Conservation (phyloP, 1,284 basidiomycete genomes). For the Ustilago esculenta region DNA sequence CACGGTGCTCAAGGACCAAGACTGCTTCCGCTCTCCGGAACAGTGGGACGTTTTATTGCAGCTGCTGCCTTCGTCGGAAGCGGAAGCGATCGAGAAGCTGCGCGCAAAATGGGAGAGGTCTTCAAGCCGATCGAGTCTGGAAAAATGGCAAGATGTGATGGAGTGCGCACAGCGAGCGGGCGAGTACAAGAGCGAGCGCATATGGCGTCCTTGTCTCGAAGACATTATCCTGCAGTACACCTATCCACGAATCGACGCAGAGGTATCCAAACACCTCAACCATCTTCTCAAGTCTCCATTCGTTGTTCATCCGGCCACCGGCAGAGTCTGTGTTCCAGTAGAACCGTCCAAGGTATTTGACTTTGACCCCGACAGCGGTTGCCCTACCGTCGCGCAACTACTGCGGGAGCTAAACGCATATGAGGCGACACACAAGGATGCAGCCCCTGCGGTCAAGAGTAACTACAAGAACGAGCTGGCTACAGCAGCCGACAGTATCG, state of each 20-base stretch:
- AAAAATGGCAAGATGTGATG: slow-evolving; percentile 79
- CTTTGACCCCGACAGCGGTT: slow-evolving; percentile 84
- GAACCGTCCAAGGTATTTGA: slow-evolving; percentile 80
- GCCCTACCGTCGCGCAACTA: slow-evolving; percentile 83
- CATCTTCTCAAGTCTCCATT: slow-evolving; percentile 98
- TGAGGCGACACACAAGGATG: slow-evolving; percentile 67
- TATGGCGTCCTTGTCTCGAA: slow-evolving; percentile 70
- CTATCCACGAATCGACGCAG: slow-evolving; percentile 94
- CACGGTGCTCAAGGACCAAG: slow-evolving; percentile 84
- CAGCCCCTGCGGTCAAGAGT: slow-evolving; percentile 25
- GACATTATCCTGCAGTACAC: slow-evolving; percentile 94
- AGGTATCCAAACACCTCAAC: slow-evolving; percentile 96
- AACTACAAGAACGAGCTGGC: slow-evolving; percentile 32
- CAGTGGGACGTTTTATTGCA: slow-evolving; percentile 81
- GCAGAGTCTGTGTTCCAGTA: slow-evolving; percentile 92
- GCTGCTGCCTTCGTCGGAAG: slow-evolving; percentile 73
- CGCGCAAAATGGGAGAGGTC: slow-evolving; percentile 74
- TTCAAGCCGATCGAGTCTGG: slow-evolving; percentile 72
- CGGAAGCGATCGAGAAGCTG: slow-evolving; percentile 67
- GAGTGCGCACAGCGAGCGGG: slow-evolving; percentile 59
- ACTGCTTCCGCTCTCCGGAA: slow-evolving; percentile 79
- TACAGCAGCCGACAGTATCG: slow-evolving; percentile 43
- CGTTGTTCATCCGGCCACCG: slow-evolving; percentile 95
- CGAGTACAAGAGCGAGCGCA: slow-evolving; percentile 52
- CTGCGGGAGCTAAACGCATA: slow-evolving; percentile 78